Conservation (phyloP, 2,329 filamentous ascomycete genomes). For the Domatiomyces catenatus region DNA sequence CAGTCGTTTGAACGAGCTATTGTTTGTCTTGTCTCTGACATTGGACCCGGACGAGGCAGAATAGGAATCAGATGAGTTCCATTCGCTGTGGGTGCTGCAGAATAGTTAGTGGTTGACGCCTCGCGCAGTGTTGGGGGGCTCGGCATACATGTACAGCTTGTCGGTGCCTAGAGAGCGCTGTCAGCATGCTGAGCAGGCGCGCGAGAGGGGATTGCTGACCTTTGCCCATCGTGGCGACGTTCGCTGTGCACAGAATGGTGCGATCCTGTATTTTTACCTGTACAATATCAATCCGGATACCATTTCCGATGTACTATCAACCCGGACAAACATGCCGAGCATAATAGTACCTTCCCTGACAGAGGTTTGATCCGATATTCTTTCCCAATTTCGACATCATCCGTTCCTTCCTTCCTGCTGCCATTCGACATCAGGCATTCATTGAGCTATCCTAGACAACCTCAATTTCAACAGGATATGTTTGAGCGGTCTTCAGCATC, state of each 20-base stretch:
- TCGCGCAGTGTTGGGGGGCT: background rate
- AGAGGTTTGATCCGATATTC: too few relatives aligned
- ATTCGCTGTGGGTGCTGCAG: conserved; percentile 91
- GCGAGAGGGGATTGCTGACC: conserved; percentile 19
- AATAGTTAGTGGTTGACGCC: conserved; percentile 3
- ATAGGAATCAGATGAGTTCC: conserved; percentile 81
- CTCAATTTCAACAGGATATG: too few relatives aligned
- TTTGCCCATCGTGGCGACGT: conserved; percentile 23
- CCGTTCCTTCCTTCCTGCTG: too few relatives aligned
- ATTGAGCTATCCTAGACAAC: too few relatives aligned
- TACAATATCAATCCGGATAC: too few relatives aligned
- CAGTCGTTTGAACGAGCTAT: conserved; percentile 64
- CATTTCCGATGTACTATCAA: too few relatives aligned
- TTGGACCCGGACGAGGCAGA: conserved; percentile 62
- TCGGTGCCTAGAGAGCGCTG: conserved; percentile 28
- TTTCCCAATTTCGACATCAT: too few relatives aligned
- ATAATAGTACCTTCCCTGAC: too few relatives aligned
- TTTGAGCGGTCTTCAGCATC: too few relatives aligned
- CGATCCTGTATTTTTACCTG: background rate
- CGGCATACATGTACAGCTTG: conserved; percentile 32
- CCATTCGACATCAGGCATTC: too few relatives aligned
- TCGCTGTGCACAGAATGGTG: background rate
- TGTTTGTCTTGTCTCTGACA: conserved; percentile 40
- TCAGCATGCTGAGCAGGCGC: conserved; percentile 7
- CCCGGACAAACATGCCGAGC: too few relatives aligned